Base-by-base conservation (phyloP, 768 basidiomycete genomes). In the Clavulina sp. region DNA sequence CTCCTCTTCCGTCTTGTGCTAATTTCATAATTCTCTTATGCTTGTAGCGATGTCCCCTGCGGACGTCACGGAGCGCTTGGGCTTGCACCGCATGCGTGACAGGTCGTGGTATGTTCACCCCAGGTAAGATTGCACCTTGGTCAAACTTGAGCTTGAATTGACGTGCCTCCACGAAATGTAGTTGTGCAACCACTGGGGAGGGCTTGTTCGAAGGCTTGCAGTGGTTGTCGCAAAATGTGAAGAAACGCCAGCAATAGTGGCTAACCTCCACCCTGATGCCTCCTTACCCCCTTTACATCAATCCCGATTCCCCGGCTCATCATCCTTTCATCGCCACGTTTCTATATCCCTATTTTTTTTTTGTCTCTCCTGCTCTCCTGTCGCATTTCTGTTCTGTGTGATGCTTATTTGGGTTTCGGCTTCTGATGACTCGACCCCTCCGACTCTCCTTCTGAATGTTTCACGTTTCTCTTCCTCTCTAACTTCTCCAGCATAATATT, bases 241-340 rank as follows among this genome's bases (percentile, higher is more conserved):
- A 93, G 75, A 88, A 87, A 65, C 81, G 83, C 57, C 81, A 84
- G 66, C 77, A 41, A 23, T 49, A 49, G 32, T 9, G 23, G 13
- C 36, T n/a, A n/a, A n/a, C n/a, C n/a, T n/a, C n/a, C n/a, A n/a
- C n/a, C n/a, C n/a, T n/a, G n/a, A n/a, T n/a, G n/a, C n/a, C n/a
- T n/a, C n/a, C n/a, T n/a, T n/a, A n/a, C n/a, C n/a, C n/a, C n/a
- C n/a, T n/a, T n/a, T n/a, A n/a, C n/a, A n/a, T n/a, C n/a, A n/a
- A n/a, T n/a, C n/a, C n/a, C n/a, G n/a, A n/a, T n/a, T n/a, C n/a
- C n/a, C n/a, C n/a, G n/a, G n/a, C n/a, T n/a, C n/a, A n/a, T n/a
- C n/a, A n/a, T n/a, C n/a, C n/a, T n/a, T n/a, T n/a, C n/a, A n/a
- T n/a, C n/a, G n/a, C n/a, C n/a, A n/a, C n/a, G n/a, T n/a, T n/a